phyloP scores from a whole-genome alignment of 2,329 filamentous ascomycete genomes.

The Diaporthe velutina region DNA sequence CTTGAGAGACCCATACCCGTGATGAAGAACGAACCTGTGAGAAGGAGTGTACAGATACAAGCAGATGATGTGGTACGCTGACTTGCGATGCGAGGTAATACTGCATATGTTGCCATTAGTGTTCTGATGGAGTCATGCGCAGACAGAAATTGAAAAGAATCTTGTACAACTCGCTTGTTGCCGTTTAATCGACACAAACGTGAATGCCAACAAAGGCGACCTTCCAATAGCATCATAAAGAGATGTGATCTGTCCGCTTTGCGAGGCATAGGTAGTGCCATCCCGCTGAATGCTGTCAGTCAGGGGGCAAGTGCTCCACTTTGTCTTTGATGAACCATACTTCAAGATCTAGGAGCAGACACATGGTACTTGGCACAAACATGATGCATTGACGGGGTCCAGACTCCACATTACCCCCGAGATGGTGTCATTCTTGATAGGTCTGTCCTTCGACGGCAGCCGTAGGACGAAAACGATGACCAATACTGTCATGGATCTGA shows the following conservation, averaged over 20 bases:
- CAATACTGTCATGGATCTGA: background rate
- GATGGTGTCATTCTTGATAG: background rate
- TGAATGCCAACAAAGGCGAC: slow-evolving; percentile 52
- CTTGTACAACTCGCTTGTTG: slow-evolving; percentile 45
- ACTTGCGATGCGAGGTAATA: slow-evolving; percentile 58
- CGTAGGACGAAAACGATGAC: background rate
- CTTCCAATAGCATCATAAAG: slow-evolving; percentile 53
- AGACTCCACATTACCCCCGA: slow-evolving; percentile 17
- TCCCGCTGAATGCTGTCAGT: slow-evolving; percentile 53
- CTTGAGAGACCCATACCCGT: slow-evolving; percentile 41
- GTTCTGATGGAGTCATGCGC: background rate
- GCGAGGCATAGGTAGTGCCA: slow-evolving; percentile 54
- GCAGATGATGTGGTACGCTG: slow-evolving; percentile 52
- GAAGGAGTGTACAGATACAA: slow-evolving; percentile 55
- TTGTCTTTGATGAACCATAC: slow-evolving; percentile 47
- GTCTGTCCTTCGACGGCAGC: background rate
- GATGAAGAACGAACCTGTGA: slow-evolving; percentile 57
- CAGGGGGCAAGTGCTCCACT: rapidly evolving
- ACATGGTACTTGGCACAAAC: slow-evolving; percentile 54
- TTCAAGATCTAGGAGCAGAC: slow-evolving; percentile 60
- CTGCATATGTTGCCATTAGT: background rate
- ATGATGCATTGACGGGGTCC: slow-evolving; percentile 45
- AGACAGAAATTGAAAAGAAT: no score
- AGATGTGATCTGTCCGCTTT: slow-evolving; percentile 52
- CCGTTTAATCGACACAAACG: slow-evolving; percentile 51